Conservation (phyloP, 441 rosid genomes). For the Gossypium armourianum region DNA sequence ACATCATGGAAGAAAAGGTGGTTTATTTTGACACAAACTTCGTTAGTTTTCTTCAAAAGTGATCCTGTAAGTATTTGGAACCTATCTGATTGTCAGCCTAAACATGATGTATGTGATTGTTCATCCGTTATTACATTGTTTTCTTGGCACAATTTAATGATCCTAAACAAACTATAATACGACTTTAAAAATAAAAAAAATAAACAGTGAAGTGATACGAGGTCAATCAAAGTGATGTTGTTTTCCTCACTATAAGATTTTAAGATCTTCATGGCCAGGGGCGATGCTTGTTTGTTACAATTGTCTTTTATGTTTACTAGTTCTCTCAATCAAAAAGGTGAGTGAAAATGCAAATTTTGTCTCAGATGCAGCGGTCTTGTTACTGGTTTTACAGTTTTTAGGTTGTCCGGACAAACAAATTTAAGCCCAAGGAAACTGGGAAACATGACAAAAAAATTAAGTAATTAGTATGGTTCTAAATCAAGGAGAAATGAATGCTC, state of each 20-base stretch:
- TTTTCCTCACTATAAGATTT: not conserved
- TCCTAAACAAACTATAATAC: not conserved
- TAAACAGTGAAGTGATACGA: not conserved
- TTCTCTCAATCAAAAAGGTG: not conserved
- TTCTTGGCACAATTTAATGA: not conserved
- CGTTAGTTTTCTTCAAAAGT: slow-evolving; percentile 90
- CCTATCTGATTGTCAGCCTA: slow-evolving; percentile 6
- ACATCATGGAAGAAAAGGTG: slow-evolving; percentile 97
- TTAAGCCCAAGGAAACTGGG: slow-evolving; percentile 6
- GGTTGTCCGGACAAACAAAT: not conserved
- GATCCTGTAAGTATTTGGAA: slow-evolving; percentile 66
- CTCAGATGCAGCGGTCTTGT: not conserved
- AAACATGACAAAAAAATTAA: not conserved
- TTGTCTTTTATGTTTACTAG: not conserved
- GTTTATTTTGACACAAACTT: slow-evolving; percentile 86
- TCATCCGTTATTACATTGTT: not conserved
- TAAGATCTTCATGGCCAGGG: not conserved
- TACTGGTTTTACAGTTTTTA: not conserved
- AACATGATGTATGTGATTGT: not conserved
- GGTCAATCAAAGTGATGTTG: not conserved
- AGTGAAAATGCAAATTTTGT: not conserved
- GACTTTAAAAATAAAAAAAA: not conserved
- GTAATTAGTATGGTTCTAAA: not conserved
- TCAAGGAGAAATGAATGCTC: not conserved
- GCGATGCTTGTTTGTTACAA: not conserved